Percentiles rank a stretch among this genome's conserved stretches.
Evolutionary conservation across 2,329 filamentous ascomycete genomes (phyloP).

Genomic region (Amylocarpus encephaloides): DNA sequence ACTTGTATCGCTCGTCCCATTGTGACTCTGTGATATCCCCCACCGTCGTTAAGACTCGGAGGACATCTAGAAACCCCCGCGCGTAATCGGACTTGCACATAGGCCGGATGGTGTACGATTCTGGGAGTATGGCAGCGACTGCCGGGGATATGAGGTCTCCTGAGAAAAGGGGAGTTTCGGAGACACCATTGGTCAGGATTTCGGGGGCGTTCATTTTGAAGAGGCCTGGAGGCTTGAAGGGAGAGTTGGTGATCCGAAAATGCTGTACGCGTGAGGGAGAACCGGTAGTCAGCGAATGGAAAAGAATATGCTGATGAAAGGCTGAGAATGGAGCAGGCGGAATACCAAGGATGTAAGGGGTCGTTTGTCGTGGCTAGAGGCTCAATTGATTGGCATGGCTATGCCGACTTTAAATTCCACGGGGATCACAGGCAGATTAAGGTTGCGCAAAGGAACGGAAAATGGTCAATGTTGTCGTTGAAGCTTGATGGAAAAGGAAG

Average conservation of each 20-base stretch:
- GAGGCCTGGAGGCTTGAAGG: background rate
- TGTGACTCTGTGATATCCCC: slow-evolving; percentile 72
- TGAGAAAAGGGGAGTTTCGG: slow-evolving; percentile 65
- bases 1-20: slow-evolving; percentile 76
- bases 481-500: background rate
- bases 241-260: background rate
- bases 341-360: too few relatives aligned
- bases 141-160: slow-evolving; percentile 68
- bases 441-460: background rate
- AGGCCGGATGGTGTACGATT: slow-evolving; percentile 76
- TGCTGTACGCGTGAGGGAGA: background rate
- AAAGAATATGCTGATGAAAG: too few relatives aligned
- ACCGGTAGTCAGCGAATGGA: too few relatives aligned
- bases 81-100: slow-evolving; percentile 72
- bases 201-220: slow-evolving; percentile 3
- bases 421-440: background rate
- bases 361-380: too few relatives aligned
- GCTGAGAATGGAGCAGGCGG: too few relatives aligned
- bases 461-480: background rate
- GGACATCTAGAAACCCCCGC: slow-evolving; percentile 80
- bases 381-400: too few relatives aligned
- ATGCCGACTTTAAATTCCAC: too few relatives aligned
- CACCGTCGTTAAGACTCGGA: slow-evolving; percentile 87
- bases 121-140: slow-evolving; percentile 66
- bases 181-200: slow-evolving; percentile 15